These are phyloP conservation scores for Shiraia bambusicola DNA, from an alignment of 2,329 filamentous ascomycete species.

Conservation along the genomic window DNA sequence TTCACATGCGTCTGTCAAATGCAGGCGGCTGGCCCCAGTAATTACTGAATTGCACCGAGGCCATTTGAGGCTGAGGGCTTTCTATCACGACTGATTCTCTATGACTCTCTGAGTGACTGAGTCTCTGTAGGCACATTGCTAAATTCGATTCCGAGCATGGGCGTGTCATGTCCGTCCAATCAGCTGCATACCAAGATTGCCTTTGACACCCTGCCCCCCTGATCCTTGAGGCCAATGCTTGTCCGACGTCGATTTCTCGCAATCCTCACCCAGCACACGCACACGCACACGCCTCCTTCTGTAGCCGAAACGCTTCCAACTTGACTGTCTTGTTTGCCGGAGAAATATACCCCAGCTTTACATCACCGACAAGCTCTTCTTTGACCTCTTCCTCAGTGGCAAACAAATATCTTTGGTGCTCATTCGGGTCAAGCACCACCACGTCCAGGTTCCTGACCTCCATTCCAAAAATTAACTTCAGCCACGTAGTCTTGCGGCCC, in stretches of 20 bases:
- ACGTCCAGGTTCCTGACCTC: constrained; percentile 32
- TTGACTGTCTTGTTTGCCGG: constrained; percentile 36
- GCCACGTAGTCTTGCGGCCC: constrained; percentile 27
- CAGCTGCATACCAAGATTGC: too few relatives aligned
- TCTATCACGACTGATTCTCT: too few relatives aligned
- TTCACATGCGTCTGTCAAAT: too few relatives aligned
- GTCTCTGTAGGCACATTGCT: too few relatives aligned
- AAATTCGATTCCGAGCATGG: too few relatives aligned
- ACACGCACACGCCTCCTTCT: constrained; percentile 12
- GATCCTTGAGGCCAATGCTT: not conserved
- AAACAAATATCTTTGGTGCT: constrained; percentile 47
- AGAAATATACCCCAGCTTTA: constrained; percentile 34
- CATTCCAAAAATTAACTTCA: constrained; percentile 42
- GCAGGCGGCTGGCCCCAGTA: too few relatives aligned
- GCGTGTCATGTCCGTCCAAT: too few relatives aligned
- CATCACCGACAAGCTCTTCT: constrained; percentile 28
- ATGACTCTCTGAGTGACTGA: too few relatives aligned
- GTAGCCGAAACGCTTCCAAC: constrained; percentile 37
- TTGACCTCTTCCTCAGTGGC: constrained; percentile 45
- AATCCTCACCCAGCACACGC: not conserved
- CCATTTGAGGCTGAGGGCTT: too few relatives aligned
- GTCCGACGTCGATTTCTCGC: not conserved
- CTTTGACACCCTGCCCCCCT: too few relatives aligned
- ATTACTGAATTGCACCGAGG: too few relatives aligned
- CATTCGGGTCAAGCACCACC: constrained; percentile 40